Evolutionary conservation across 2,329 filamentous ascomycete species (phyloP).

Genomic region (Stylonectria norvegica): DNA sequence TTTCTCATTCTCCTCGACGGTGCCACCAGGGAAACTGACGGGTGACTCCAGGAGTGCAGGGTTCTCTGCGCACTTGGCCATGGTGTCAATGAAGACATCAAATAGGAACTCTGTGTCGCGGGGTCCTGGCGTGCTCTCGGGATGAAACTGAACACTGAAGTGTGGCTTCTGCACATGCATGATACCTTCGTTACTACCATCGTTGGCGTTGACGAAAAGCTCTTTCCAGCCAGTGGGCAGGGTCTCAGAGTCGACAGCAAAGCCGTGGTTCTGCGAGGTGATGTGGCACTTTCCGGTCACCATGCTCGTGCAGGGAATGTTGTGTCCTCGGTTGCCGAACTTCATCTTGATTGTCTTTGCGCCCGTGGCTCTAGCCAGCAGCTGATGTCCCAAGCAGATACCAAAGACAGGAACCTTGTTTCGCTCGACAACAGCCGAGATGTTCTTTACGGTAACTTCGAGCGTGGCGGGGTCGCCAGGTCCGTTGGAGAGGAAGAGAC

Average conservation of each 20-base stretch:
- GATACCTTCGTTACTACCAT: conserved; percentile 97
- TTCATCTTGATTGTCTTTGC: conserved; percentile 94
- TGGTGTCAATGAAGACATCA: conserved; percentile 89
- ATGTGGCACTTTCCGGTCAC: conserved; percentile 97
- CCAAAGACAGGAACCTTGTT: conserved; percentile 87
- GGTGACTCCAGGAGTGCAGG: conserved; percentile 64
- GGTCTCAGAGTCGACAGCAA: conserved; percentile 77
- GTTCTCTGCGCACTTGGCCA: conserved; percentile 68
- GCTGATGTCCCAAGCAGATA: conserved; percentile 93
- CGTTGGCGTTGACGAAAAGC: conserved; percentile 96
- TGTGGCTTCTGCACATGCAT: conserved; percentile 80
- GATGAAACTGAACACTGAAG: conserved; percentile 99
- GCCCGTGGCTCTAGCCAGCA: conserved; percentile 83
- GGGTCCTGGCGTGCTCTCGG: conserved; percentile 92
- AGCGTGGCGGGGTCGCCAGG: conserved; percentile 92
- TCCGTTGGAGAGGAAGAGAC: conserved; percentile 96
- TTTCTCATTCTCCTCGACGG: conserved; percentile 71
- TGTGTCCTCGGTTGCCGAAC: conserved; percentile 97
- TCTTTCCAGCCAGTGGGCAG: conserved; percentile 82
- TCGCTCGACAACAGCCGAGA: conserved; percentile 71
- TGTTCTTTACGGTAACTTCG: conserved; percentile 73
- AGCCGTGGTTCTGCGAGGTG: conserved; percentile 98
- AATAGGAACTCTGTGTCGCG: conserved; percentile 96
- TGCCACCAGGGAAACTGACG: conserved; percentile 84
- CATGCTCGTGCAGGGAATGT: conserved; percentile 96